phyloP scores from a whole-genome alignment of 768 basidiomycete genomes.

The Suillus plorans region DNA sequence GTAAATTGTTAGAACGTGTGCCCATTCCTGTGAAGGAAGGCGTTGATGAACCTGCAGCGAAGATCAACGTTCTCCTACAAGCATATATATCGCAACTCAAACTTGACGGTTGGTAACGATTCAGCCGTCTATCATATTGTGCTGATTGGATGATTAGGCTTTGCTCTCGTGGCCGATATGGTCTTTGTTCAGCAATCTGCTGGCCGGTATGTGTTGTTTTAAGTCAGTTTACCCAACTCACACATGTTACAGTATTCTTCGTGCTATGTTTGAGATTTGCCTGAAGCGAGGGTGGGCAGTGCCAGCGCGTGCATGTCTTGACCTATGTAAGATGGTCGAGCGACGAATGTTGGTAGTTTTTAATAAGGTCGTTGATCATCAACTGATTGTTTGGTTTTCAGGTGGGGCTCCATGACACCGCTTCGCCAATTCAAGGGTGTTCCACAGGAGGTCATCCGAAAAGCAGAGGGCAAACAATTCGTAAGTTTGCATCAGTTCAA shows the following conservation, averaged over 20 bases:
- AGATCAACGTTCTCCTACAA: conserved; percentile 95
- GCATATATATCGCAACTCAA: conserved; percentile 94
- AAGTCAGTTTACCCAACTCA: conserved; percentile 3
- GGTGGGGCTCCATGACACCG: conserved; percentile 99
- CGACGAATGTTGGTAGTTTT: conserved; percentile 63
- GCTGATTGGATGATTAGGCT: conserved; percentile 42
- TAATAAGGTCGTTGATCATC: neutral
- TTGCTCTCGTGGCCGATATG: conserved; percentile 87
- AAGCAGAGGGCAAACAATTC: conserved; percentile 98
- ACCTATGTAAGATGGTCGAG: conserved; percentile 96
- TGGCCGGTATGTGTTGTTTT: conserved; percentile 57
- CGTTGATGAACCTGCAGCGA: conserved; percentile 94
- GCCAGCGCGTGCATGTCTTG: conserved; percentile 86
- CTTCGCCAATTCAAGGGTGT: conserved; percentile 94
- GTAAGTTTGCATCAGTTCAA: conserved; percentile 41
- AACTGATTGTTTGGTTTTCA: conserved; percentile 27
- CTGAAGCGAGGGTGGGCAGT: conserved; percentile 97
- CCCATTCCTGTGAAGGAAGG: conserved; percentile 97
- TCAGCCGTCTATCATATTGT: neutral
- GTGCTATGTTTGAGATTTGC: conserved; percentile 97
- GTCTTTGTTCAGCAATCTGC: conserved; percentile 98
- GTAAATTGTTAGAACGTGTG: conserved; percentile 88
- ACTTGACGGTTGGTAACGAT: conserved; percentile 61
- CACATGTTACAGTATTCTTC: conserved; percentile 64
- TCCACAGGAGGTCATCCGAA: conserved; percentile 78